Evolutionary conservation across 148 eudicot genomes (phyloP), one percentile per base, ranked within the genome.

Genomic region (Oxyria digyna): DNA sequence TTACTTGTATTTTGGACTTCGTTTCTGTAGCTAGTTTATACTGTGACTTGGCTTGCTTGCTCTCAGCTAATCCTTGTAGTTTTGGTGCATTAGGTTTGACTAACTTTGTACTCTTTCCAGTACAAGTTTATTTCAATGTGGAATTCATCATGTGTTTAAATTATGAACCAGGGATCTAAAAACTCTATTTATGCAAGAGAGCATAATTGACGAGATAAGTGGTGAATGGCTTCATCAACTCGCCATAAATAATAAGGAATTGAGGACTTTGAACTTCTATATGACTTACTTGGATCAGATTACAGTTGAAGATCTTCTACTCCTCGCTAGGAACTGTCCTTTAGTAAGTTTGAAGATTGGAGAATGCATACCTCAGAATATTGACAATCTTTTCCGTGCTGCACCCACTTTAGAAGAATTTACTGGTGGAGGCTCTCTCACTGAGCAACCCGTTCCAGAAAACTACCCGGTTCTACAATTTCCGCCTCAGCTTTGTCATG

Each of bases 191-290:
- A 37, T 95, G 78, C 97, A 95, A 83, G 99, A 95, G 75, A 91
- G 97, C 72, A 38, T 29, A n/a, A 79, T 95, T 52, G 13, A 42
- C 0, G 99, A 91, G 62, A 81, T 18, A 6, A 79, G 77, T 69
- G 93, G 89, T 26, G 87, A 84, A 68, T 95, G 99, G 99, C 74
- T 88, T 42, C 97, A 84, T 57, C 85, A 87, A 81, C 85, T 95
- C 52, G 91, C 97, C 40, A 37, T 71, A 68, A 89, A 84, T 80
- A 91, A 85, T 76, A 81, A 74, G 4, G 89, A 76, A 70, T 93
- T 95, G 35, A 97, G 89, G 79, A 72, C 72, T 50, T 75, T 95
- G 68, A 95, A 87, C 74, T 88, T 95, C 75, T 91, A 95, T 77
- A 74, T 87, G 93, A 85, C 97, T 21, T 80, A 86, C 48, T 79